phyloP scores from a whole-genome alignment of 2,329 filamentous ascomycete species.

The Ceratocystis variospora region DNA sequence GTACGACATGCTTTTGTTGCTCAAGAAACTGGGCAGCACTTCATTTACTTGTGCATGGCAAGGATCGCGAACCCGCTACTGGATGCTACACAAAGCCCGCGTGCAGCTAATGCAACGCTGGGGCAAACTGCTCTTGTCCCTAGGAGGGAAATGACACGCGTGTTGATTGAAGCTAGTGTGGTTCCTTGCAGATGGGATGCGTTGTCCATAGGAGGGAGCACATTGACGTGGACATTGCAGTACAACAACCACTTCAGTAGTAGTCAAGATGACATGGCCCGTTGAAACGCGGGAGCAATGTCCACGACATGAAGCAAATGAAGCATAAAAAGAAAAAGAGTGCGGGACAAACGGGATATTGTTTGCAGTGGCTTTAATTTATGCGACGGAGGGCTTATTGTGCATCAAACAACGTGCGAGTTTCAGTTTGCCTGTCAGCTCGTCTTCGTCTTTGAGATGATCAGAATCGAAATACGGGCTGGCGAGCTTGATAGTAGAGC shows the following conservation, averaged over 20 bases:
- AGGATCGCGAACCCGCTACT: neutral
- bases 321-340: neutral
- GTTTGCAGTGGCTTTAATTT: neutral
- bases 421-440: neutral
- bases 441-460: neutral
- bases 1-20: neutral
- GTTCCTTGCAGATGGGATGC: neutral
- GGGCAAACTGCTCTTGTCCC: neutral
- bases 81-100: neutral
- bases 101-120: neutral
- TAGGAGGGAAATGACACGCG: neutral
- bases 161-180: neutral
- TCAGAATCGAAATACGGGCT: neutral
- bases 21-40: neutral
- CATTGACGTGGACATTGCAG: neutral
- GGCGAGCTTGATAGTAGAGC: neutral
- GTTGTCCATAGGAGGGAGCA: neutral
- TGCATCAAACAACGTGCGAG: neutral
- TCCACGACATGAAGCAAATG: neutral
- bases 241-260: neutral
- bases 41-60: neutral
- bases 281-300: neutral
- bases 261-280: too few species aligned
- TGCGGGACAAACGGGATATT: neutral
- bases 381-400: neutral